phyloP scores from a whole-genome alignment of 1,284 basidiomycete species.

The Ustilago curta region DNA sequence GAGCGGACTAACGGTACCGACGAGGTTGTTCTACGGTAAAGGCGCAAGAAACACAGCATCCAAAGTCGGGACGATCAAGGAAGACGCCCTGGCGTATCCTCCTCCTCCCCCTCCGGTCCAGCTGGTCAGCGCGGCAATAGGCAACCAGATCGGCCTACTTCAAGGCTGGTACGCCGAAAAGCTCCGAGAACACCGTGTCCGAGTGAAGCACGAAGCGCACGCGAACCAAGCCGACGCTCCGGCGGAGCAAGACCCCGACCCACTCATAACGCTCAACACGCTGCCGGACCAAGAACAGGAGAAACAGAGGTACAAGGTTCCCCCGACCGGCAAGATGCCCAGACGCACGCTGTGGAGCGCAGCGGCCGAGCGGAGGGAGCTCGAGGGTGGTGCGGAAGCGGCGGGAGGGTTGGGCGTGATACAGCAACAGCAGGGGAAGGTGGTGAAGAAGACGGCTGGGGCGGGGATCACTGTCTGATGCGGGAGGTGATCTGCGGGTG shows the following conservation, averaged over 20 bases:
- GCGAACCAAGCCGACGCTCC: not conserved
- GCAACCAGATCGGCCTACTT: slow-evolving; percentile 85
- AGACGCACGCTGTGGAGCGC: slow-evolving; percentile 41
- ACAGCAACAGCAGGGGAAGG: not conserved
- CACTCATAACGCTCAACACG: slow-evolving; percentile 21
- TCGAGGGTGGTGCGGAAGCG: not conserved
- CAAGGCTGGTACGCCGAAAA: slow-evolving; percentile 75
- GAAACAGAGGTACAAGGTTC: slow-evolving; percentile 63
- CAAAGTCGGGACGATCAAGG: slow-evolving; percentile 9
- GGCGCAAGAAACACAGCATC: slow-evolving; percentile 5
- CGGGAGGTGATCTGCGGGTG: not conserved
- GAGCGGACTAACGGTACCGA: slow-evolving; percentile 81
- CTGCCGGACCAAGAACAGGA: slow-evolving; percentile 63
- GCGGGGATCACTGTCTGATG: not conserved
- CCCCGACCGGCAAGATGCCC: slow-evolving; percentile 66
- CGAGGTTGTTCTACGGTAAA: slow-evolving; percentile 80
- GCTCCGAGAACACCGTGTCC: slow-evolving; percentile 34
- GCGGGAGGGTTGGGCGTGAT: not conserved
- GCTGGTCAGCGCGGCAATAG: slow-evolving; percentile 76
- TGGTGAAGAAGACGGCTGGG: not conserved
- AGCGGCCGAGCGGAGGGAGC: slow-evolving; percentile 11
- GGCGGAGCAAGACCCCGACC: slow-evolving; percentile 26
- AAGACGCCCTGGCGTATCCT: slow-evolving; percentile 73
- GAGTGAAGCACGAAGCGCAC: slow-evolving; percentile 16
- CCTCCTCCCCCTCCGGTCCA: slow-evolving; percentile 83